Base-by-base conservation (phyloP, 78 protist genomes). In the Planoprotostelium fungivorum region DNA sequence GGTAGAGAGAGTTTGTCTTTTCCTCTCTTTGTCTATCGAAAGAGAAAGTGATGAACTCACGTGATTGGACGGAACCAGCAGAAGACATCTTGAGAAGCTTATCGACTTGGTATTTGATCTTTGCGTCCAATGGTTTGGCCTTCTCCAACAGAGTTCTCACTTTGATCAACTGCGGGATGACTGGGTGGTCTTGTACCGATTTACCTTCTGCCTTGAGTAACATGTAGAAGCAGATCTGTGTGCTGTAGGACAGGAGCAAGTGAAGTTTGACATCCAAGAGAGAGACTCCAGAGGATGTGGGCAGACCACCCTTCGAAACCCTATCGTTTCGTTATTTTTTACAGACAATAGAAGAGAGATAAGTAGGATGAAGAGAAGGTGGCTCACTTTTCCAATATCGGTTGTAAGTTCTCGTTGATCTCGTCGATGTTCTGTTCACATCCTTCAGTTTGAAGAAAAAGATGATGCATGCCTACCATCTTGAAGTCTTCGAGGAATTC, bases 171-270 rank as follows among this genome's bases (percentile, higher is more conserved):
- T 93, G 92, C 36, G 63, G 93, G 85, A 97, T 87, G 73, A 97
- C 98, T 87, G 98, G 98, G 89, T 97, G 98, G 88, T 95, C 96
- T 38, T 90, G 90, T 73, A 97, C 94, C 31, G 93, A 63, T 85
- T 39, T 28, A 35, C 97, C 97, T 29, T 94, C 88, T 36, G 96
- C 91, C 91, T 97, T 96, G 84, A 96, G 89, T 89, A 95, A 84
- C 87, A 97, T 85, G 85, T 94, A 97, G 90, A 96, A 97, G 36
- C 94, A 35, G 84, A 97, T 84, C 93, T 96, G 86, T 83, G 91
- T 93, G 94, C 96, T 94, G 95, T 97, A 97, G 83, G 90, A 85
- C 89, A 97, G 91, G 94, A 97, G 86, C 84, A 96, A 88, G 36
- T 96, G 95, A 38, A 84, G 28, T 39, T 38, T 31, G 83, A 84